Evolutionary conservation across 164 flowering plant genomes (phyloP).

Genomic region (Magnolia sinica): DNA sequence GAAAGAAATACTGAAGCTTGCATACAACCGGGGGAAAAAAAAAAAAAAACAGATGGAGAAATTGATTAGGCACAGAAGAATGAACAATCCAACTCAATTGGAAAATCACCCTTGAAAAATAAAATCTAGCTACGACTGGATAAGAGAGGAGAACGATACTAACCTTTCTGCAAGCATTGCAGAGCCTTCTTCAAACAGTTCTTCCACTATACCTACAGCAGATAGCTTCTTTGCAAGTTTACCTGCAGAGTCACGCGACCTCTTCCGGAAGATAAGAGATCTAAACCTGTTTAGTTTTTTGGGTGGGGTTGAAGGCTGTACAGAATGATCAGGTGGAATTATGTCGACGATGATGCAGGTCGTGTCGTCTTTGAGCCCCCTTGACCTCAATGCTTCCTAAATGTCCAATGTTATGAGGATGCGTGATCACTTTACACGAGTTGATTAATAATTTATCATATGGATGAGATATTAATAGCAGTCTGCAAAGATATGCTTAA

Average conservation of each 20-base stretch:
- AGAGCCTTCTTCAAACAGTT: slow-evolving; percentile 90
- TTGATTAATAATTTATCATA: background rate
- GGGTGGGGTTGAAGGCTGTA: slow-evolving; percentile 45
- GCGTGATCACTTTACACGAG: background rate
- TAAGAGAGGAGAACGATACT: slow-evolving; percentile 6
- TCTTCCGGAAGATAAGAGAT: slow-evolving; percentile 57
- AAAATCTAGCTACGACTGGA: background rate
- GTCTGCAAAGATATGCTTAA: background rate
- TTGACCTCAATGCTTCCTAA: slow-evolving; percentile 71
- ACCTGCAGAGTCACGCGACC: slow-evolving; percentile 43
- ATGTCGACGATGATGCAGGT: slow-evolving; percentile 91
- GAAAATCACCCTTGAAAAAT: background rate
- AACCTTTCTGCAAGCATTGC: slow-evolving; percentile 95
- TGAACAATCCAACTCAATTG: background rate
- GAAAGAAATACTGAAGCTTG: too few relatives aligned
- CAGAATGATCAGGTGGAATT: slow-evolving; percentile 62
- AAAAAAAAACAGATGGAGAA: background rate
- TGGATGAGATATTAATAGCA: slow-evolving; percentile 1
- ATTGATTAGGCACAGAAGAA: background rate
- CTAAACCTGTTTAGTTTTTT: slow-evolving; percentile 56
- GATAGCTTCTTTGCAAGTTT: slow-evolving; percentile 68
- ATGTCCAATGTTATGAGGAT: slow-evolving; percentile 9
- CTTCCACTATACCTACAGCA: slow-evolving; percentile 74
- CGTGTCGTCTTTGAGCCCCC: slow-evolving; percentile 88
- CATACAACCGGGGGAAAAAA: too few relatives aligned